Percentiles rank a stretch among this genome's conserved stretches.
These are phyloP conservation scores for Pharus latifolius DNA, from an alignment of 176 grass and related monocot species.

Conservation along the genomic window DNA sequence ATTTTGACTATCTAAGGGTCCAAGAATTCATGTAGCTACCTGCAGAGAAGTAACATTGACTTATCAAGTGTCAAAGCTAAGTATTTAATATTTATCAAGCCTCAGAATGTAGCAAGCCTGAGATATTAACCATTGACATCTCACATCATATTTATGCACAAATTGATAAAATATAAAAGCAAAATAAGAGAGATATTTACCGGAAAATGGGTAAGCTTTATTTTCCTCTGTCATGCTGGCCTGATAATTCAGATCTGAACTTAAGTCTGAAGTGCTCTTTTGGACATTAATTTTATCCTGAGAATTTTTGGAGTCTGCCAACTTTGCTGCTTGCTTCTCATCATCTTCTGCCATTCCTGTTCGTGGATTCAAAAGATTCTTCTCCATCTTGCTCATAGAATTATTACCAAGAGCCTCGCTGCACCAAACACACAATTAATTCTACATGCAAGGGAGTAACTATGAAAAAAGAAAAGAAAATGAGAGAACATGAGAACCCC, in stretches of 20 bases:
- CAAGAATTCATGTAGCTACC: too few relatives aligned
- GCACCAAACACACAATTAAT: too few relatives aligned
- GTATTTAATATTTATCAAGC: not conserved
- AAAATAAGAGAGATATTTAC: not conserved
- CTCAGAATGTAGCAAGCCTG: not conserved
- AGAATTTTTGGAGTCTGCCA: not conserved
- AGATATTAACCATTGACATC: not conserved
- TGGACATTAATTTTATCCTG: not conserved
- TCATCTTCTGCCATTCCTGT: too few relatives aligned
- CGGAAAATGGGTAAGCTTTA: not conserved
- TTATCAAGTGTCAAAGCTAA: not conserved
- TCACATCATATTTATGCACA: not conserved
- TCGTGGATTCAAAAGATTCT: not conserved
- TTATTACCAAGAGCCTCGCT: too few relatives aligned
- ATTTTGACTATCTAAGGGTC: not conserved
- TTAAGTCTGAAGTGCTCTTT: not conserved
- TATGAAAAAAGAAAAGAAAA: too few relatives aligned
- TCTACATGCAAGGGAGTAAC: too few relatives aligned
- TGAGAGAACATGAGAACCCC: too few relatives aligned
- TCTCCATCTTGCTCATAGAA: too few relatives aligned
- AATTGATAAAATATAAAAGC: not conserved
- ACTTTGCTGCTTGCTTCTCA: too few relatives aligned
- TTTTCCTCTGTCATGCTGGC: not conserved
- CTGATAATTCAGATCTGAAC: not conserved
- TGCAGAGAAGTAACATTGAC: not conserved